These are phyloP conservation scores for Fusarium nisikadoi DNA, from an alignment of 2,329 filamentous ascomycete genomes.

Conservation along the genomic window DNA sequence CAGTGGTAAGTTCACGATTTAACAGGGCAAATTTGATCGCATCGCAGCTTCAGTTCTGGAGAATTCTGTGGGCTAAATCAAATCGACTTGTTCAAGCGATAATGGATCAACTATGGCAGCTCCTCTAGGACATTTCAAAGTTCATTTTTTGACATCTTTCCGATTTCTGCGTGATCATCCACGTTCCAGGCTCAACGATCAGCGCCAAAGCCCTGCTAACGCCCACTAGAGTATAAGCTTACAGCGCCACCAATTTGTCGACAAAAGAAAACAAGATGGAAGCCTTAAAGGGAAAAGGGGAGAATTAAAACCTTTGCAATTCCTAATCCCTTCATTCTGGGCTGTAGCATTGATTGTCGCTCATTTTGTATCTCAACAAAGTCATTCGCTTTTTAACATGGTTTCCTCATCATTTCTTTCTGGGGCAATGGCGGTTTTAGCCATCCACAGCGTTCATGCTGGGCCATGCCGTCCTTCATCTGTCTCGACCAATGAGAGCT, in stretches of 20 bases:
- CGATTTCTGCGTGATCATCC: background rate
- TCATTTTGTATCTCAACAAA: background rate
- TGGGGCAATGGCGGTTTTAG: background rate
- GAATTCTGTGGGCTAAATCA: accelerated
- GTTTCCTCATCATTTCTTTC: background rate
- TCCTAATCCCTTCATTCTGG: background rate
- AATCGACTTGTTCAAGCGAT: background rate
- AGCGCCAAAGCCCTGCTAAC: background rate
- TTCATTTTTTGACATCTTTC: background rate
- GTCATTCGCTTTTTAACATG: background rate
- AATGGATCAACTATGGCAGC: background rate
- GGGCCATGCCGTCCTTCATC: background rate
- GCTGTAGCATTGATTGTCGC: too few relatives aligned
- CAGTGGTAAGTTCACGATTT: too few relatives aligned
- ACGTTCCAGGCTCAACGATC: background rate
- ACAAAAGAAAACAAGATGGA: background rate
- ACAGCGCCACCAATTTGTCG: background rate
- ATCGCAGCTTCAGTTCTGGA: too few relatives aligned
- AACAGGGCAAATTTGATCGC: background rate
- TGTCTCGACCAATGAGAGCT: background rate
- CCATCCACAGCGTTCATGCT: background rate
- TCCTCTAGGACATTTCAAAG: too few relatives aligned
- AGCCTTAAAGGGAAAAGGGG: background rate
- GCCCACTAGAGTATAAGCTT: background rate
- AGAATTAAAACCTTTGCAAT: background rate